Evolutionary conservation across 768 basidiomycete species (phyloP).

Genomic region (Obba rivulosa): DNA sequence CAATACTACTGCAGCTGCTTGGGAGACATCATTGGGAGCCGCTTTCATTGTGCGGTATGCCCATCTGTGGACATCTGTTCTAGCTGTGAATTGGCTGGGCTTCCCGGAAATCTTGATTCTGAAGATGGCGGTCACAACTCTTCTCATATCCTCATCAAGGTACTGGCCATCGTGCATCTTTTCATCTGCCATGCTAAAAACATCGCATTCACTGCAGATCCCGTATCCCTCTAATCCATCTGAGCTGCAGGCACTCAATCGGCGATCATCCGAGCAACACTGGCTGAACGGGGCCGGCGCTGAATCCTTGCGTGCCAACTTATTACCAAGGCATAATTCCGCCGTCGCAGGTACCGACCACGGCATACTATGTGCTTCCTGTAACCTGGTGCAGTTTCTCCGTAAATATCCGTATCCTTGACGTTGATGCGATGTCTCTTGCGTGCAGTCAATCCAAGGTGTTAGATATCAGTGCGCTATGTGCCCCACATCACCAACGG

Average conservation of each 20-base stretch:
- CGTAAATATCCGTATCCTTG: no score
- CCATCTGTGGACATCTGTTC: constrained; percentile 80
- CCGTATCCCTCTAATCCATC: no score
- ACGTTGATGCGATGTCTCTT: no score
- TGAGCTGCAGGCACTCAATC: no score
- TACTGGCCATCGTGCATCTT: constrained; percentile 26
- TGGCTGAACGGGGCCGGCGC: no score
- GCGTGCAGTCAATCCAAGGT: constrained; percentile 62
- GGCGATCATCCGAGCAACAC: no score
- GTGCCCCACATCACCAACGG: constrained; percentile 68
- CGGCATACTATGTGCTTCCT: no score
- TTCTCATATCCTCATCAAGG: constrained; percentile 94
- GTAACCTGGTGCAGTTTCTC: constrained; percentile 2
- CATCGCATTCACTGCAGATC: no score
- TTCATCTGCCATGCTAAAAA: neutral
- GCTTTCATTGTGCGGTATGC: constrained; percentile 91
- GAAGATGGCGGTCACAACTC: constrained; percentile 74
- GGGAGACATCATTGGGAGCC: constrained; percentile 84
- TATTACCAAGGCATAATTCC: no score
- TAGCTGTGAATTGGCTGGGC: constrained; percentile 81
- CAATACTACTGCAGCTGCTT: constrained; percentile 52
- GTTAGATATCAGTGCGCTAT: constrained; percentile 85
- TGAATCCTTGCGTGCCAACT: no score
- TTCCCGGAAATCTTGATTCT: constrained; percentile 78
- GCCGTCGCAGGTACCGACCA: no score